Evolutionary conservation across 75 land plant species (phyloP).

Genomic region (Gnetum montanum): DNA sequence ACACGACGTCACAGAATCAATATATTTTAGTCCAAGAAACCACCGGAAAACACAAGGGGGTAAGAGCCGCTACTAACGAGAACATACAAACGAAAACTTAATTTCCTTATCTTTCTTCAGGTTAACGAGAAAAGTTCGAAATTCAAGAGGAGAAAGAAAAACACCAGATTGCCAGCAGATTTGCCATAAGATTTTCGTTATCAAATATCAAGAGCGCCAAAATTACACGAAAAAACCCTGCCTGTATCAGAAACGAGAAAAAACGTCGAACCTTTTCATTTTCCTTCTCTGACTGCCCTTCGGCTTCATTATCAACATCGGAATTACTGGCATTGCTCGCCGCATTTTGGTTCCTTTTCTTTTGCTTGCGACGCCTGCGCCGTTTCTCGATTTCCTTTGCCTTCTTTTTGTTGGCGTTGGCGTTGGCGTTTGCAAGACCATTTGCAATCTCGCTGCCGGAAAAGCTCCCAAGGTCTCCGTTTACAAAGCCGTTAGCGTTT

Average conservation of each 20-base stretch:
- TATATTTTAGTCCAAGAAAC: not conserved
- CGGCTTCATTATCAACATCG: slow-evolving; percentile 21
- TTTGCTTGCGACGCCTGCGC: slow-evolving; percentile 81
- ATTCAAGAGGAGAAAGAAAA: not conserved
- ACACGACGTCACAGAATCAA: not conserved
- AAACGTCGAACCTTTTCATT: slow-evolving; percentile 10
- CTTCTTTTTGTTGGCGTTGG: slow-evolving; percentile 26
- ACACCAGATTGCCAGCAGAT: not conserved
- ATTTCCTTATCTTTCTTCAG: not conserved
- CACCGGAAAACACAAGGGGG: not conserved
- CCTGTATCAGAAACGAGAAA: not conserved
- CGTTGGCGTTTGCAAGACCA: slow-evolving; percentile 1
- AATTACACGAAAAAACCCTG: not conserved
- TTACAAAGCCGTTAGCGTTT: too few species aligned
- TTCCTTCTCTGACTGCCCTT: slow-evolving; percentile 19
- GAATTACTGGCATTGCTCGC: slow-evolving; percentile 11
- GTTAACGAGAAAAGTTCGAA: not conserved
- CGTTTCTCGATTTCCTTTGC: slow-evolving; percentile 66
- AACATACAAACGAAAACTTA: not conserved
- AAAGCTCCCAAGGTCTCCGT: too few species aligned
- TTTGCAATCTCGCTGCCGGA: too few species aligned
- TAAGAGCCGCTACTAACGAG: not conserved
- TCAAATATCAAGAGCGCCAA: not conserved
- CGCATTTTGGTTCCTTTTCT: slow-evolving; percentile 44
- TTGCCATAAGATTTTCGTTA: not conserved